These are phyloP conservation scores for Przewalskia tangutica DNA, from an alignment of 257 asterid species.

Conservation along the genomic window DNA sequence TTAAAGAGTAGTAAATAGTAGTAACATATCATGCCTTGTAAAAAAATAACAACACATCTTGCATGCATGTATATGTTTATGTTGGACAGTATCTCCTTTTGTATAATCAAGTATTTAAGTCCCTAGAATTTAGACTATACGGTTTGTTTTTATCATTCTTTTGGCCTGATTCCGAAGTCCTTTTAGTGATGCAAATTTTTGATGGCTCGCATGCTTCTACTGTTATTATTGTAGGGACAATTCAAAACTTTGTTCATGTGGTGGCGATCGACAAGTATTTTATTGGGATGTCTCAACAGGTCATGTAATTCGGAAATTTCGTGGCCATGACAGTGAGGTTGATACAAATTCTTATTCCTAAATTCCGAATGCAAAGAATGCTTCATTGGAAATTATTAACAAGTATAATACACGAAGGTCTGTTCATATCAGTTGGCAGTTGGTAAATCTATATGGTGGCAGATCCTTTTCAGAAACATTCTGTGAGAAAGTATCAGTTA, in stretches of 20 bases:
- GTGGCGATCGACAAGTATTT: constrained; percentile 92
- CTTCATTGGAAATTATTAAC: not conserved
- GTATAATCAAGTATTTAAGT: not conserved
- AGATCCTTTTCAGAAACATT: not conserved
- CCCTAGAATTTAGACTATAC: not conserved
- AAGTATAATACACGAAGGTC: not conserved
- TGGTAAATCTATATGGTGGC: not conserved
- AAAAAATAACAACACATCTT: not conserved
- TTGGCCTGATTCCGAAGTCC: not conserved
- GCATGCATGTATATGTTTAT: not conserved
- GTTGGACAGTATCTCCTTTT: not conserved
- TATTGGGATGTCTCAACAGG: constrained; percentile 96
- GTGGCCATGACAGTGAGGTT: constrained; percentile 99
- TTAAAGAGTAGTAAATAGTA: not conserved
- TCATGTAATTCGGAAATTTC: constrained; percentile 81
- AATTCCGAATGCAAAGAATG: not conserved
- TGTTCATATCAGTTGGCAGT: not conserved
- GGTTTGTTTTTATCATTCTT: not conserved
- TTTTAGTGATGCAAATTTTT: not conserved
- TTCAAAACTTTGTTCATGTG: constrained; percentile 81
- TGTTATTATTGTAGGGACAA: constrained; percentile 47
- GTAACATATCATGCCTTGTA: not conserved
- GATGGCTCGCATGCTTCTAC: not conserved
- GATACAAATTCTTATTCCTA: not conserved
- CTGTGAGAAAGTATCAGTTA: not conserved